Evolutionary conservation across 306 rosid genomes (phyloP).

Genomic region (Acacia crassicarpa): DNA sequence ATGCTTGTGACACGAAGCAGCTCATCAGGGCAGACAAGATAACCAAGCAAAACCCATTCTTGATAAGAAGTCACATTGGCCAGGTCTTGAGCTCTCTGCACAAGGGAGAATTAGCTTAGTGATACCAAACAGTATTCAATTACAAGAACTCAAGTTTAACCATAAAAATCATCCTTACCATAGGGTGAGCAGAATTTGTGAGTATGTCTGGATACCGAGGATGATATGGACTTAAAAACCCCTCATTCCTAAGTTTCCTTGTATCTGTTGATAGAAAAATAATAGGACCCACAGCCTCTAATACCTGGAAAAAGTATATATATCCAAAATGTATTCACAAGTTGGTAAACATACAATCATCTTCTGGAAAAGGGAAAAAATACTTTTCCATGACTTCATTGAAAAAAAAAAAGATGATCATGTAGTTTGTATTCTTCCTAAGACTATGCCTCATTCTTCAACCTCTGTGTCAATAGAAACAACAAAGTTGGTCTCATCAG

Average conservation of each 20-base stretch:
- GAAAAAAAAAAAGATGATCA: background rate
- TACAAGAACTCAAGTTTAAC: constrained; percentile 24
- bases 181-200: constrained; percentile 97
- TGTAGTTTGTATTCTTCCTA: background rate
- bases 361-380: constrained; percentile 20
- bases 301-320: constrained; percentile 56
- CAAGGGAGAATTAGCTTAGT: constrained; percentile 23
- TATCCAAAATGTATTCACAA: constrained; percentile 23
- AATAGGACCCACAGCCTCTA: constrained; percentile 97
- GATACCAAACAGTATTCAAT: constrained; percentile 27
- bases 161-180: constrained; percentile 53
- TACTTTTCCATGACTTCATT: background rate
- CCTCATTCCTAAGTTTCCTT: constrained; percentile 96
- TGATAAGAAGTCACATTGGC: constrained; percentile 97
- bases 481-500: background rate
- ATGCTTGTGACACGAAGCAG: constrained; percentile 98
- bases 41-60: constrained; percentile 97
- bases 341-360: constrained; percentile 24
- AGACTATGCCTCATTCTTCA: background rate
- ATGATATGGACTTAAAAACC: constrained; percentile 96
- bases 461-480: background rate
- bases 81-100: constrained; percentile 98
- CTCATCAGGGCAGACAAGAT: constrained; percentile 99
- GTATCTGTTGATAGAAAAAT: constrained; percentile 95
- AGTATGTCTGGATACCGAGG: constrained; percentile 99